Percentiles rank a stretch among this genome's conserved stretches.
These are phyloP conservation scores for Boletus fagicola DNA, from an alignment of 768 basidiomycete genomes.

Conservation along the genomic window DNA sequence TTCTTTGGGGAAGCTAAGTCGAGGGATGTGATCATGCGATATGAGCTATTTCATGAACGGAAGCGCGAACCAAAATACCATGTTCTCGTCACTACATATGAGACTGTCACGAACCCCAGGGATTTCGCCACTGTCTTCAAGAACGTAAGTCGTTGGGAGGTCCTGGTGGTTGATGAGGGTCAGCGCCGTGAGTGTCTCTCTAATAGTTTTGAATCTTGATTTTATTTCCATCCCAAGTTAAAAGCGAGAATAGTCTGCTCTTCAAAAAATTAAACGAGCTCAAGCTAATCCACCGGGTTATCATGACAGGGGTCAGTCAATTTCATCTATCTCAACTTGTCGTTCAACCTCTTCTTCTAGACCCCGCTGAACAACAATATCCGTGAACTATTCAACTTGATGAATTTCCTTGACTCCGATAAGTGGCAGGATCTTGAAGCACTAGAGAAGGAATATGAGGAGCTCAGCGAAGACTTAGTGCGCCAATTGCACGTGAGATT, in stretches of 20 bases:
- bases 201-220: background rate
- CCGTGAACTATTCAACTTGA: conserved; percentile 92
- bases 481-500: conserved; percentile 75
- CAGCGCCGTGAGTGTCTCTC: conserved; percentile 66
- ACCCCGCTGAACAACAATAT: conserved; percentile 98
- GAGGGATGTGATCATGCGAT: conserved; percentile 76
- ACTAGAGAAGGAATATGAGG: conserved; percentile 72
- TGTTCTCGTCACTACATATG: conserved; percentile 91
- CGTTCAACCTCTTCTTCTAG: conserved; percentile 31
- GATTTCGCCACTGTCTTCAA: conserved; percentile 80
- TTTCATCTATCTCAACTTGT: background rate
- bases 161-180: conserved; percentile 90
- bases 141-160: conserved; percentile 86
- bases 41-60: conserved; percentile 70
- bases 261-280: conserved; percentile 83
- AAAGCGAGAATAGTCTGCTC: conserved; percentile 74
- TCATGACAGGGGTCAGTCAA: conserved; percentile 78
- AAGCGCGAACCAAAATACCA: conserved; percentile 69
- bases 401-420: conserved; percentile 87
- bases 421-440: conserved; percentile 75
- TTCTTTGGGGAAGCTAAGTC: conserved; percentile 81
- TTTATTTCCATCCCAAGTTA: conserved; percentile 51
- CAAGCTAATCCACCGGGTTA: conserved; percentile 72
- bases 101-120: conserved; percentile 65
- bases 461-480: conserved; percentile 76